These are phyloP conservation scores for Sclerotinia glacialis DNA, from an alignment of 2,329 filamentous ascomycete genomes.

Conservation along the genomic window DNA sequence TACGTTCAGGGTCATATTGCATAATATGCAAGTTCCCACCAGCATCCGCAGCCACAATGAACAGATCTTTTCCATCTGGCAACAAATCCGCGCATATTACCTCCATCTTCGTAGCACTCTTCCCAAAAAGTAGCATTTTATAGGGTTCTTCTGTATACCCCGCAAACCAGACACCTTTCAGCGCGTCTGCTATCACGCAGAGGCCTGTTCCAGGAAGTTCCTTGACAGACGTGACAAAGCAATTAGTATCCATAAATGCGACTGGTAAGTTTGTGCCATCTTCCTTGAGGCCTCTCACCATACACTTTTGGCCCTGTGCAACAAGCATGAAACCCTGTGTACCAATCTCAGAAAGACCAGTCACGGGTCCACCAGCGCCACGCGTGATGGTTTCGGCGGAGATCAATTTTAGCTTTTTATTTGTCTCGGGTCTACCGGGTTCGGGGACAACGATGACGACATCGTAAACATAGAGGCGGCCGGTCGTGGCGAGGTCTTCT, in stretches of 20 bases:
- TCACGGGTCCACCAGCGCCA: constrained; percentile 87
- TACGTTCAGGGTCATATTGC: constrained; percentile 93
- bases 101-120: constrained; percentile 74
- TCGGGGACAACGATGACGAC: constrained; percentile 89
- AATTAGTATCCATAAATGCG: constrained; percentile 97
- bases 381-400: constrained; percentile 88
- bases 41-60: constrained; percentile 77
- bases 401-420: constrained; percentile 79
- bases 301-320: constrained; percentile 93
- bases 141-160: constrained; percentile 98
- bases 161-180: constrained; percentile 94
- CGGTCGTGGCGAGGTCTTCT: constrained; percentile 83
- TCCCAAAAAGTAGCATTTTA: constrained; percentile 88
- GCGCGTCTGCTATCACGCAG: constrained; percentile 82
- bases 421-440: constrained; percentile 79
- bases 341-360: constrained; percentile 78
- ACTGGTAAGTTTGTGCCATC: constrained; percentile 90
- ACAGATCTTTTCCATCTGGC: constrained; percentile 78
- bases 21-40: constrained; percentile 84
- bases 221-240: constrained; percentile 82
- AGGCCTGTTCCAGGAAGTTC: constrained; percentile 80
- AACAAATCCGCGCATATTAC: constrained; percentile 82
- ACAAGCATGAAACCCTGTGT: constrained; percentile 85
- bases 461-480: constrained; percentile 86
- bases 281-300: constrained; percentile 94